These are phyloP conservation scores for Oehlia diaphana DNA, from an alignment of 192 early-diverging fungal species.

Conservation along the genomic window DNA sequence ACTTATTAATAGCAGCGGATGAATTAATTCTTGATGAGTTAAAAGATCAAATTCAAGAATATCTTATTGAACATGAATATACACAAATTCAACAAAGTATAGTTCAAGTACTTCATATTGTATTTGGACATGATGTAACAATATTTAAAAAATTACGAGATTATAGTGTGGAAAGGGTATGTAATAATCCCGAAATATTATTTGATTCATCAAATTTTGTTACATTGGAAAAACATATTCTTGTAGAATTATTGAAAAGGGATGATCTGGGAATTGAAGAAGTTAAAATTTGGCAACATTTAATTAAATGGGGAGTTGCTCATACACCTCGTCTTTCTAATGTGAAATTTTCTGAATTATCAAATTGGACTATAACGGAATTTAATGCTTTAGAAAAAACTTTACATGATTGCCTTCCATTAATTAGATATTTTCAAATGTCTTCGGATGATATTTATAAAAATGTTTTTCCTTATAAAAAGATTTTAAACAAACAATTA, in stretches of 20 bases:
- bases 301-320: conserved; percentile 25
- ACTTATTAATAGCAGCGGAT: conserved; percentile 5
- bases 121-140: background rate
- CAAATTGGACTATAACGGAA: conserved; percentile 1
- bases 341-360: background rate
- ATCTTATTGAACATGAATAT: background rate
- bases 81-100: background rate
- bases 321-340: background rate
- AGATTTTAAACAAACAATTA: background rate
- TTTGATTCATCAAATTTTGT: conserved; percentile 2
- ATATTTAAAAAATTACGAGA: background rate
- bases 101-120: background rate
- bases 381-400: background rate
- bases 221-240: background rate
- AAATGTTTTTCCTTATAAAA: conserved; percentile 20
- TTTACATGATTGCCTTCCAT: background rate
- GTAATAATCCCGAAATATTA: conserved; percentile 1
- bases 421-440: conserved; percentile 12
- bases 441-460: conserved; percentile 1
- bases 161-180: background rate
- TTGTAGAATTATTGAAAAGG: background rate
- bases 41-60: background rate
- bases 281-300: conserved; percentile 8
- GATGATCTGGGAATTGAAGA: conserved; percentile 18
- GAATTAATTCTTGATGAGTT: conserved; percentile 15